These are phyloP conservation scores for Corniculantispora saksenae DNA, from an alignment of 2,329 filamentous ascomycete species.

Conservation along the genomic window DNA sequence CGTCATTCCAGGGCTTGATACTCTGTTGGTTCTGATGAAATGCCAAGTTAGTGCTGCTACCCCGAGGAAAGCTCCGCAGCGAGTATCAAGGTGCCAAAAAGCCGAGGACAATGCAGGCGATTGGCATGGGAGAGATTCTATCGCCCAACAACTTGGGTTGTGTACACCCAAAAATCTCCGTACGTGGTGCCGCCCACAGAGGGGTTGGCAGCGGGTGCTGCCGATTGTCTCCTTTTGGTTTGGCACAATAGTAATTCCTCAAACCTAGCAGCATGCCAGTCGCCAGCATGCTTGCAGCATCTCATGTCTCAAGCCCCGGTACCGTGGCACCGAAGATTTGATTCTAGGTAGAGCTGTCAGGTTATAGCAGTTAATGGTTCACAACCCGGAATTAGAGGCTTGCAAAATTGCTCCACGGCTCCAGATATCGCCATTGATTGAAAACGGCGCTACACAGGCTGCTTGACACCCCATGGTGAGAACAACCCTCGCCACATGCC, in stretches of 20 bases:
- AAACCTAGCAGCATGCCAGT: neutral
- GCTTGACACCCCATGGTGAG: neutral
- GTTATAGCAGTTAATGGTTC: too few relatives aligned
- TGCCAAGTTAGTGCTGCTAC: neutral
- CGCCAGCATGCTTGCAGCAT: neutral
- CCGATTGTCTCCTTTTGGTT: neutral
- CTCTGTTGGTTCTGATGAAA: neutral
- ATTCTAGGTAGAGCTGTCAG: neutral
- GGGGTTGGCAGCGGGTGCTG: neutral
- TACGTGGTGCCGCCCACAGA: neutral
- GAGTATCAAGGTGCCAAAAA: neutral
- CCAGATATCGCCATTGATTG: neutral
- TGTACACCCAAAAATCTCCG: neutral
- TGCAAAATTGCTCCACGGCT: neutral
- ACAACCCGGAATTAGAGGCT: neutral
- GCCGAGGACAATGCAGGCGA: neutral
- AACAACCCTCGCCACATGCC: slow-evolving; percentile 1
- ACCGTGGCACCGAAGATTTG: neutral
- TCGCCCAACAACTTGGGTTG: too few relatives aligned
- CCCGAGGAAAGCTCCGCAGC: neutral
- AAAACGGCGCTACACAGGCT: neutral
- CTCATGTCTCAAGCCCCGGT: neutral
- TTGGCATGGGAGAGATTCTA: too few relatives aligned
- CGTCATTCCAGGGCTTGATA: too few relatives aligned
- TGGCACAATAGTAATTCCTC: neutral